These are phyloP conservation scores for Colletotrichum limetticola DNA, from an alignment of 2,329 filamentous ascomycete species.

Conservation along the genomic window DNA sequence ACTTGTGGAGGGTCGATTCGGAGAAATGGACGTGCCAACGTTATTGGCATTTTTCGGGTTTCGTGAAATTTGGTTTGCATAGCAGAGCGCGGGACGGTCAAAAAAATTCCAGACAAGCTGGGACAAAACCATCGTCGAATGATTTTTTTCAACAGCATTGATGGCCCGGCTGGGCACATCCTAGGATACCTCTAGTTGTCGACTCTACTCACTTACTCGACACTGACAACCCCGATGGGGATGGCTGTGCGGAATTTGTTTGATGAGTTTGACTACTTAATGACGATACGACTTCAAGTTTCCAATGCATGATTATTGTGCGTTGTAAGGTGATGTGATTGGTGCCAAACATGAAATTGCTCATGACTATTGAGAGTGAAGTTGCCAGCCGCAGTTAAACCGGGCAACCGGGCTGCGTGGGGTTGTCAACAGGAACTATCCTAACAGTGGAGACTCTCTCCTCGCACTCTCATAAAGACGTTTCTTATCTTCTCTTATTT, in stretches of 20 bases:
- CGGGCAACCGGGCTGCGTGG: background rate
- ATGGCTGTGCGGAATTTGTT: background rate
- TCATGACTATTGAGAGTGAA: background rate
- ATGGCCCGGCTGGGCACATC: constrained; percentile 4
- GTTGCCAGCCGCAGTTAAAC: background rate
- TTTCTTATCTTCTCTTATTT: background rate
- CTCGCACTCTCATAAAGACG: too few relatives aligned
- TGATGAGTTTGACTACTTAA: constrained; percentile 4
- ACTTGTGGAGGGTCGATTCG: background rate
- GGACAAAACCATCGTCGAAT: constrained; percentile 19
- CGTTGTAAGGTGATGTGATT: background rate
- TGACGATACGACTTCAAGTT: constrained; percentile 9
- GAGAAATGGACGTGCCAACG: background rate
- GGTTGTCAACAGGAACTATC: background rate
- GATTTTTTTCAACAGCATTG: constrained; percentile 18
- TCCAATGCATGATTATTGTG: background rate
- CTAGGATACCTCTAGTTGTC: constrained; percentile 5
- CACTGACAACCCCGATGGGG: background rate
- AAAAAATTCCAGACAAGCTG: constrained; percentile 24
- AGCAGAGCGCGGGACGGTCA: constrained; percentile 34
- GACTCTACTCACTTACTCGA: too few relatives aligned
- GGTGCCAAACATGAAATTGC: too few relatives aligned
- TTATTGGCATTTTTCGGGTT: constrained; percentile 5
- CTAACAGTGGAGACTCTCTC: background rate
- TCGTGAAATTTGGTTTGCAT: constrained; percentile 36